Base-by-base conservation (phyloP, 2,329 filamentous ascomycete genomes). In the Colletotrichum sp. region DNA sequence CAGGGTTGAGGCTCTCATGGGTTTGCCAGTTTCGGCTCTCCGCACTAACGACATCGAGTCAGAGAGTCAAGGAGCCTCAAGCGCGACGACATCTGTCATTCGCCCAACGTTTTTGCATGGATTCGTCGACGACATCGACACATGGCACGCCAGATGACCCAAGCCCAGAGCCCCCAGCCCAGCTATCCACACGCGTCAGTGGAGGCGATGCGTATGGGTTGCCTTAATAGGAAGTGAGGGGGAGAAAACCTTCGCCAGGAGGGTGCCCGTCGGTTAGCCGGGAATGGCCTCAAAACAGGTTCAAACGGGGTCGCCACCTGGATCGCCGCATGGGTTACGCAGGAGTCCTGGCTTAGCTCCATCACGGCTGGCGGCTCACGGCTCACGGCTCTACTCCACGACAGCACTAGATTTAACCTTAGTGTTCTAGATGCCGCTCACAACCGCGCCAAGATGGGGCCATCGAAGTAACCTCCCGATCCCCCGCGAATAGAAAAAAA, bases 321-420 rank as follows among this genome's bases (percentile, higher is more conserved):
- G 69, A 75, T 75, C 73, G 73, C 69, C 34, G 63, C 69, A 75
- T 64, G 73, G 73, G 36, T 59, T 64, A 59, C 63, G 34, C 21
- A 14, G 62, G 43, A 30, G 38, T 13, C 26, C 21, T 8, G 16
- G 38, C 24, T 38, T 38, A 63, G 34, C 61, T 43, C 24, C 21
- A 21, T 64, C 69, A 63, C 32, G 59, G 66, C 71, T 59, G 18
- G 43, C 55, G 56, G 63, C 56, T 48, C 18, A 38, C 34, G 34
- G 30, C 34, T 43, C 61, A 36, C 32, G 21, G 32, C 32, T 63
- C 43, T 69, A 61, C n/a, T 58, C 63, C 56, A 75, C 18, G n/a
- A 30, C 24, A 26, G 55, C 30, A 43, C 55, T 32, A 67, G 55
- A 48, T 72, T 75, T 63, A 72, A 72, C 56, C 55, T 72, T 72